Evolutionary conservation across 768 basidiomycete genomes (phyloP).

Genomic region (Rickenella mellea): DNA sequence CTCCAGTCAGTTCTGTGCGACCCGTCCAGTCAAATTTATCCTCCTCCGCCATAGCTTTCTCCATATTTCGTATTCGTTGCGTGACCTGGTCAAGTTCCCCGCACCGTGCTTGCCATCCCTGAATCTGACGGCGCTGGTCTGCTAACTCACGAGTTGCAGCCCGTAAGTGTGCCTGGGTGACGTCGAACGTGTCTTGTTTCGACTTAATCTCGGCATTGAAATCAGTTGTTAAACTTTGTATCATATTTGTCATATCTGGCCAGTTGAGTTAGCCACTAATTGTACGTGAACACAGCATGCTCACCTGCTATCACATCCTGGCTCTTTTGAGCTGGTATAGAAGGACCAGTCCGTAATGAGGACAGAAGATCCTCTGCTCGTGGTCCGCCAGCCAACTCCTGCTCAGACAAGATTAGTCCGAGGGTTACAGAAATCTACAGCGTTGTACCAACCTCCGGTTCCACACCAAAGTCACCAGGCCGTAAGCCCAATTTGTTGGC

Average conservation of each 20-base stretch:
- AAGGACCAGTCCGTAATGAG: slow-evolving; percentile 61
- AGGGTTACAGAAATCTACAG: not conserved
- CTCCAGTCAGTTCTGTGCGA: slow-evolving; percentile 38
- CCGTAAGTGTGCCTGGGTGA: slow-evolving; percentile 78
- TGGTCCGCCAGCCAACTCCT: slow-evolving; percentile 65
- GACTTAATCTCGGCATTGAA: slow-evolving; percentile 77
- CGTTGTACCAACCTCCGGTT: slow-evolving; percentile 59
- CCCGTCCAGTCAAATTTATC: slow-evolving; percentile 88
- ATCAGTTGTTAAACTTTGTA: slow-evolving; percentile 67
- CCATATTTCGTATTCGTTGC: slow-evolving; percentile 77
- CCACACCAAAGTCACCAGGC: slow-evolving; percentile 92
- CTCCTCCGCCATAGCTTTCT: slow-evolving; percentile 69
- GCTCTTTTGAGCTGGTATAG: slow-evolving; percentile 77
- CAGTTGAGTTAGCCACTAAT: slow-evolving; percentile 6
- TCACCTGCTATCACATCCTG: slow-evolving; percentile 76
- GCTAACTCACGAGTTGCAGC: slow-evolving; percentile 86
- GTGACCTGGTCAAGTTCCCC: slow-evolving; percentile 72
- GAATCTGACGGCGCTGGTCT: slow-evolving; percentile 81
- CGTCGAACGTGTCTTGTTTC: slow-evolving; percentile 83
- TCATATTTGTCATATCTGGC: slow-evolving; percentile 77
- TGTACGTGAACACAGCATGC: slow-evolving; percentile 4
- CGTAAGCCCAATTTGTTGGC: slow-evolving; percentile 90
- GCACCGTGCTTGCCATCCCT: slow-evolving; percentile 62
- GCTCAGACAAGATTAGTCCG: not conserved
- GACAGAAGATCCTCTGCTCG: slow-evolving; percentile 76